Conservation (phyloP, 305 asterid genomes). For the Solanum chacoense region DNA sequence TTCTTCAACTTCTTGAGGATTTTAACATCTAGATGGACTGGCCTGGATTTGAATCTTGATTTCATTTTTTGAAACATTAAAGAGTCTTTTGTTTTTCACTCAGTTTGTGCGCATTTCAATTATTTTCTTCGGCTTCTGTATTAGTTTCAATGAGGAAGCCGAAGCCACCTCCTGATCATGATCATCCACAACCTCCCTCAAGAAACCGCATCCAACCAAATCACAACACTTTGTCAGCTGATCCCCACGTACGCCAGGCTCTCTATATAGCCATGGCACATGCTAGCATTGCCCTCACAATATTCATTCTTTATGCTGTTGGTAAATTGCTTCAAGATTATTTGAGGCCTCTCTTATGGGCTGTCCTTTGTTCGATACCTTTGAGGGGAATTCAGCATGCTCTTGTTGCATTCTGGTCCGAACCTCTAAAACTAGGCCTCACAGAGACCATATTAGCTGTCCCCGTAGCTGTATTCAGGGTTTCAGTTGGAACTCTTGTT, state of each 20-base stretch:
- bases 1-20: neutral
- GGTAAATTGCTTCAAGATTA: conserved; percentile 76
- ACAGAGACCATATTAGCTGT: conserved; percentile 76
- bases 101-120: neutral
- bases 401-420: conserved; percentile 79
- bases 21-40: neutral
- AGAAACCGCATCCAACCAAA: neutral
- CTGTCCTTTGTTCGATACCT: conserved; percentile 85
- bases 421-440: conserved; percentile 76
- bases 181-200: neutral
- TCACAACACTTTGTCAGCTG: conserved; percentile 27
- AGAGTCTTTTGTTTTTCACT: neutral
- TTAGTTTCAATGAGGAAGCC: neutral
- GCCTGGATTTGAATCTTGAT: neutral
- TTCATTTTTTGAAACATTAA: neutral
- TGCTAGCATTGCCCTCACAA: conserved; percentile 63
- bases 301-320: conserved; percentile 56
- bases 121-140: neutral
- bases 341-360: conserved; percentile 82
- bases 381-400: conserved; percentile 77
- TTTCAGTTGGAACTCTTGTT: conserved; percentile 61
- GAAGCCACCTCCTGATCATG: conserved; percentile 12
- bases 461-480: conserved; percentile 69
- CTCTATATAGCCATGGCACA: conserved; percentile 94
- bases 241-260: conserved; percentile 91